Evolutionary conservation across 371 early-diverging fungal genomes (phyloP).

Genomic region (Cokeromyces recurvatus): DNA sequence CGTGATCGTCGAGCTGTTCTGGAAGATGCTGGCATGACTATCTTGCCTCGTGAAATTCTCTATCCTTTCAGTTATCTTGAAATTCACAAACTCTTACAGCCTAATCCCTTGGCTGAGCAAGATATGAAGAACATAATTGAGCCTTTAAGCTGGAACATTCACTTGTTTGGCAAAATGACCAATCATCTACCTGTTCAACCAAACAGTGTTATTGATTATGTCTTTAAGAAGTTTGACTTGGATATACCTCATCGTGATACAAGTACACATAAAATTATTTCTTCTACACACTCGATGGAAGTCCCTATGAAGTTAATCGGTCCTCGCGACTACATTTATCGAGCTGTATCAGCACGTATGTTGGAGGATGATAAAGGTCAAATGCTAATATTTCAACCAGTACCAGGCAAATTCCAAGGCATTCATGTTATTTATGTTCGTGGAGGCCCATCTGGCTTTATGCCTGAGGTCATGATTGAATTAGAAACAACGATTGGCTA

Average conservation of each 20-base stretch:
- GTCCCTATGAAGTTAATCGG: conserved; percentile 29
- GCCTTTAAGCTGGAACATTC: conserved; percentile 45
- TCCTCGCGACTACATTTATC: conserved; percentile 34
- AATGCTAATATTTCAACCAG: conserved; percentile 23
- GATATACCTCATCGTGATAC: conserved; percentile 41
- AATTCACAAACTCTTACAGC: conserved; percentile 33
- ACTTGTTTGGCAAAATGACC: conserved; percentile 63
- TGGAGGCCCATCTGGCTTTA: conserved; percentile 36
- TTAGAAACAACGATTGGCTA: conserved; percentile 26
- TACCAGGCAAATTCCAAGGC: conserved; percentile 52
- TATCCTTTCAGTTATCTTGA: conserved; percentile 56
- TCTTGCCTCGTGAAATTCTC: conserved; percentile 47
- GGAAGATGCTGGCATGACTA: conserved; percentile 45
- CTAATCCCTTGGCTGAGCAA: conserved; percentile 45
- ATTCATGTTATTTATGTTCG: conserved; percentile 51
- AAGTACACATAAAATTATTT: conserved; percentile 27
- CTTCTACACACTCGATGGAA: conserved; percentile 19
- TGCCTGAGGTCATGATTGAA: conserved; percentile 17
- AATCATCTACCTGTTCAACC: conserved; percentile 46
- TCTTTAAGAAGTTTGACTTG: conserved; percentile 48
- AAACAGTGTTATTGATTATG: conserved; percentile 48
- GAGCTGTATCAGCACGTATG: conserved; percentile 16
- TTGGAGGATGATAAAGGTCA: conserved; percentile 15
- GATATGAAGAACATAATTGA: conserved; percentile 37
- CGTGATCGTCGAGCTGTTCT: conserved; percentile 41